Evolutionary conservation across 139 green algal species (phyloP).

Genomic region (Chlorella sorokiniana): DNA sequence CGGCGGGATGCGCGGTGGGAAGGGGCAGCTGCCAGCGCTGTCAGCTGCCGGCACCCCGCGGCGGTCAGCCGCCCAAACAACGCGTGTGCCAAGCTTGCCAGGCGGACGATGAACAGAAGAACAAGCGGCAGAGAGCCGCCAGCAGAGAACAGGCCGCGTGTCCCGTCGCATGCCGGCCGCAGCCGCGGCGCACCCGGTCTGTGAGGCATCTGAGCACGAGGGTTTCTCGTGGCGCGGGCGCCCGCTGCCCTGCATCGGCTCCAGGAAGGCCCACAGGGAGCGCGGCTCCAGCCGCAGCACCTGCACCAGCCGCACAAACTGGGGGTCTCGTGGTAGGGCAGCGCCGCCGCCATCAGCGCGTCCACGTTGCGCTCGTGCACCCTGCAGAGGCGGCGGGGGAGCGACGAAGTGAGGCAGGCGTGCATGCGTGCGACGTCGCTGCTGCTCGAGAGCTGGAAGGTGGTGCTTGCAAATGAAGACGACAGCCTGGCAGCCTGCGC

Average conservation of each 20-base stretch:
- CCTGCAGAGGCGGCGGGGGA: neutral
- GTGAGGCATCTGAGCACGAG: constrained; percentile 73
- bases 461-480: no score
- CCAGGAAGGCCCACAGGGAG: constrained; percentile 69
- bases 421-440: neutral
- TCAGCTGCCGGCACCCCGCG: no score
- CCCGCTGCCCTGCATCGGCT: constrained; percentile 70
- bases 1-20: no score
- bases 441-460: no score
- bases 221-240: constrained; percentile 60
- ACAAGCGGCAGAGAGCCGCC: neutral
- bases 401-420: neutral
- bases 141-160: neutral
- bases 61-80: no score
- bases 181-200: constrained; percentile 46
- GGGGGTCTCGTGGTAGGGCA: constrained; percentile 89
- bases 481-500: no score
- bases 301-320: constrained; percentile 91
- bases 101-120: no score
- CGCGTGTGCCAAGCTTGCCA: no score
- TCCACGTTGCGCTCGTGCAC: constrained; percentile 86
- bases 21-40: no score
- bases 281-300: constrained; percentile 61
- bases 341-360: constrained; percentile 64
- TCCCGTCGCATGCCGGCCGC: neutral